Conservation (phyloP, 768 basidiomycete species). For the Kwoniella bestiolae region DNA sequence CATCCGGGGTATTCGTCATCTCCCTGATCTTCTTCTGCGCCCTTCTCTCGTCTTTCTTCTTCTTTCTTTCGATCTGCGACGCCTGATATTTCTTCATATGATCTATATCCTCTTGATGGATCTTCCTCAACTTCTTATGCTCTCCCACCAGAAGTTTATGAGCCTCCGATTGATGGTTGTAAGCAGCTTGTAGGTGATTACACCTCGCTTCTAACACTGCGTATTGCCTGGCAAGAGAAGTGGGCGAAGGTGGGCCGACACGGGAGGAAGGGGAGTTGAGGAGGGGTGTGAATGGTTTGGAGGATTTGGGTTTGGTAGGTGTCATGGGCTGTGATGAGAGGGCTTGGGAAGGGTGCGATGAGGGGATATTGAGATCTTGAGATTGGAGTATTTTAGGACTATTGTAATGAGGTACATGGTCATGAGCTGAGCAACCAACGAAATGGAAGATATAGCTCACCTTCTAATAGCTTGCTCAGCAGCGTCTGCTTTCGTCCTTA, state of each 20-base stretch:
- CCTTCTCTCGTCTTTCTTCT: constrained; percentile 26
- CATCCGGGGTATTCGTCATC: background rate
- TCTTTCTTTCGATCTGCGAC: constrained; percentile 26
- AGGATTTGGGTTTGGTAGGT: constrained; percentile 16
- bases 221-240: background rate
- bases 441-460: background rate
- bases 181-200: constrained; percentile 11
- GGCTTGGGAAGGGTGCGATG: background rate
- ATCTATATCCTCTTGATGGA: constrained; percentile 29
- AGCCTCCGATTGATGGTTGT: constrained; percentile 26
- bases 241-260: background rate
- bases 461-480: background rate
- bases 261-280: constrained; percentile 9
- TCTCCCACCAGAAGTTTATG: constrained; percentile 23
- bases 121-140: constrained; percentile 25
- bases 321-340: constrained; percentile 8
- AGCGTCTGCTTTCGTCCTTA: background rate
- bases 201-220: background rate
- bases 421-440: background rate
- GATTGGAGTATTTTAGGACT: constrained; percentile 15
- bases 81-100: constrained; percentile 47
- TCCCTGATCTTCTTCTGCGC: constrained; percentile 24
- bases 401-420: background rate
- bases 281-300: constrained; percentile 5
- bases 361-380: constrained; percentile 14